Evolutionary conservation across 768 basidiomycete genomes (phyloP).

Genomic region (Mycena maculata): DNA sequence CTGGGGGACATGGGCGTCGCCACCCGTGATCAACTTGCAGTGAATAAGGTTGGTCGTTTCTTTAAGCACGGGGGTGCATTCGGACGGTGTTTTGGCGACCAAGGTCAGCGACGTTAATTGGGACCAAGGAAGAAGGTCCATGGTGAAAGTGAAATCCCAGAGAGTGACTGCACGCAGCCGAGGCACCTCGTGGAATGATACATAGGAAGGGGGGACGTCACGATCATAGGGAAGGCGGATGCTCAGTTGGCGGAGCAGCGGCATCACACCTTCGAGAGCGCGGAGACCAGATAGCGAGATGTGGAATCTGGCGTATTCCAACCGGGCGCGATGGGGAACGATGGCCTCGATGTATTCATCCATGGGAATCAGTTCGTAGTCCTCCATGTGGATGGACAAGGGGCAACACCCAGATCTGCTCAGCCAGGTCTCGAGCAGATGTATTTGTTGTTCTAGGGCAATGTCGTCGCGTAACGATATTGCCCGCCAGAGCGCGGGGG

Average conservation of each 20-base stretch:
- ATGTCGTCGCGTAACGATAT: neutral
- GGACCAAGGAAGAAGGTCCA: neutral
- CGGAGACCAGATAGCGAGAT: neutral
- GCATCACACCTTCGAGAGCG: neutral
- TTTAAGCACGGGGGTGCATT: neutral
- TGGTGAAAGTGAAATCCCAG: neutral
- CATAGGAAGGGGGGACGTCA: too few relatives aligned
- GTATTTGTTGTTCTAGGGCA: neutral
- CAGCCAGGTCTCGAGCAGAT: neutral
- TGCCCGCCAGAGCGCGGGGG: too few relatives aligned
- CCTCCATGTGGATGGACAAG: neutral
- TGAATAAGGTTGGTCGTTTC: neutral
- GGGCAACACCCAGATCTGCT: neutral
- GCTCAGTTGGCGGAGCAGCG: neutral
- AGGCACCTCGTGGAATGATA: neutral
- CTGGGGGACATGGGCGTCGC: neutral
- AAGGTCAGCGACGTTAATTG: constrained; percentile 1
- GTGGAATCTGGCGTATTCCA: constrained; percentile 4
- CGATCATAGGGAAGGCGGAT: neutral
- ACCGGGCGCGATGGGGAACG: neutral
- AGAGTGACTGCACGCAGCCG: constrained; percentile 1
- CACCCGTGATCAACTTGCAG: neutral
- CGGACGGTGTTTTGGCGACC: neutral
- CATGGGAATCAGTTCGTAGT: too few relatives aligned
- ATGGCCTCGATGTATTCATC: neutral